Evolutionary conservation across 768 basidiomycete genomes (phyloP).

Genomic region (Butyriboletus loyo): DNA sequence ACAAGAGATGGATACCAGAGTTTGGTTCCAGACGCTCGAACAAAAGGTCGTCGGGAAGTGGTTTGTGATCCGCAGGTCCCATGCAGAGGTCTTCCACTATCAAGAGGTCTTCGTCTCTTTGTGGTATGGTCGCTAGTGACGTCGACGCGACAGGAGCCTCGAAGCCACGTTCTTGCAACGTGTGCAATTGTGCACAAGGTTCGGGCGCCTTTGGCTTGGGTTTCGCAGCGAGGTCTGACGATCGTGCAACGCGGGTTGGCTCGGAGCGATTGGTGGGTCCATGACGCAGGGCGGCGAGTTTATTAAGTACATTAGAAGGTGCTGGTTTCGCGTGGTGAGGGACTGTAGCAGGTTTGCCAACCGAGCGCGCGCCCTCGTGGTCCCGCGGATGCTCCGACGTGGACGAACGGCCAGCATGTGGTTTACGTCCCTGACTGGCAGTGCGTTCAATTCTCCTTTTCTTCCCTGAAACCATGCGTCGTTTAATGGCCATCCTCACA

Average conservation of each 20-base stretch:
- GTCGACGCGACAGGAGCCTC: constrained; percentile 4
- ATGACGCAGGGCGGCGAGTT: constrained; percentile 41
- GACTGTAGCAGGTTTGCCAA: neutral
- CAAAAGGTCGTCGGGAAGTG: constrained; percentile 67
- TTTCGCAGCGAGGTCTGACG: constrained; percentile 23
- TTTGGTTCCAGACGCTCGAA: constrained; percentile 88
- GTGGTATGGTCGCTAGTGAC: constrained; percentile 2
- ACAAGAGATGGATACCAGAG: constrained; percentile 84
- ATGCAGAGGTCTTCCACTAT: constrained; percentile 73
- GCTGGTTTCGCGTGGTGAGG: constrained; percentile 33
- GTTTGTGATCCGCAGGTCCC: constrained; percentile 74
- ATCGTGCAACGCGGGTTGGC: constrained; percentile 28
- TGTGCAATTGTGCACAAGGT: neutral
- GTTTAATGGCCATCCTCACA: neutral
- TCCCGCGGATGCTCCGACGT: constrained; percentile 13
- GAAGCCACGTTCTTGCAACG: constrained; percentile 7
- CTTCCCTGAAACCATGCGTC: constrained; percentile 26
- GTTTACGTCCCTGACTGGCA: constrained; percentile 19
- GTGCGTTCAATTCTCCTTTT: constrained; percentile 44
- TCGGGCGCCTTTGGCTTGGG: constrained; percentile 12
- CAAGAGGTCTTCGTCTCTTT: constrained; percentile 60
- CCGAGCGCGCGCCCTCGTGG: constrained; percentile 9
- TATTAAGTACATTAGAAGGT: constrained; percentile 52
- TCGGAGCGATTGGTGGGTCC: constrained; percentile 18
- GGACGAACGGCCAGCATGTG: constrained; percentile 7